phyloP scores from a whole-genome alignment of 805 yeast genomes.

The Candida incommunis region DNA sequence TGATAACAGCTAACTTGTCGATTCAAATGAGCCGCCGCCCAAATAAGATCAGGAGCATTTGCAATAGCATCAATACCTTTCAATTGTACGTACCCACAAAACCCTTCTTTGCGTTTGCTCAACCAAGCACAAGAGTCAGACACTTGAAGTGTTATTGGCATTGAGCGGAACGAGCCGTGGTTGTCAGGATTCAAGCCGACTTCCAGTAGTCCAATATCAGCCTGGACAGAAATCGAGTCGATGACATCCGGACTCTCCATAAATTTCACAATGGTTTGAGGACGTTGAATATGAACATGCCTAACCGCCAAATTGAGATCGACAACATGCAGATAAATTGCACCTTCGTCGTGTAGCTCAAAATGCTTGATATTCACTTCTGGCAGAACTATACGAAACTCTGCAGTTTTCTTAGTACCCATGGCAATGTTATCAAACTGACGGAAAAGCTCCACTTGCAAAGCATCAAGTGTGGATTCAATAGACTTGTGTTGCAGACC shows the following conservation, averaged over 20 bases:
- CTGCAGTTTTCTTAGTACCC: neutral
- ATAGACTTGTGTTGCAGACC: constrained; percentile 26
- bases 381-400: neutral
- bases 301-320: neutral
- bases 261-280: neutral
- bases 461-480: constrained; percentile 41
- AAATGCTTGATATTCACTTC: neutral
- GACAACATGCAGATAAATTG: neutral
- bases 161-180: neutral
- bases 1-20: neutral
- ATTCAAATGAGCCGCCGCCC: neutral
- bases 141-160: neutral
- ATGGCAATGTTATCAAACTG: neutral
- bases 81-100: neutral
- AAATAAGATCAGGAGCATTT: neutral
- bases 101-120: neutral
- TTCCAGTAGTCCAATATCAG: neutral
- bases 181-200: neutral
- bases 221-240: neutral
- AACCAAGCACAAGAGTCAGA: neutral
- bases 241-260: neutral
- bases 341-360: neutral
- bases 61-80: constrained; percentile 1
- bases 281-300: neutral
- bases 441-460: constrained; percentile 47